Evolutionary conservation across 148 eudicot species (phyloP).

Genomic region (Persicaria maculosa): DNA sequence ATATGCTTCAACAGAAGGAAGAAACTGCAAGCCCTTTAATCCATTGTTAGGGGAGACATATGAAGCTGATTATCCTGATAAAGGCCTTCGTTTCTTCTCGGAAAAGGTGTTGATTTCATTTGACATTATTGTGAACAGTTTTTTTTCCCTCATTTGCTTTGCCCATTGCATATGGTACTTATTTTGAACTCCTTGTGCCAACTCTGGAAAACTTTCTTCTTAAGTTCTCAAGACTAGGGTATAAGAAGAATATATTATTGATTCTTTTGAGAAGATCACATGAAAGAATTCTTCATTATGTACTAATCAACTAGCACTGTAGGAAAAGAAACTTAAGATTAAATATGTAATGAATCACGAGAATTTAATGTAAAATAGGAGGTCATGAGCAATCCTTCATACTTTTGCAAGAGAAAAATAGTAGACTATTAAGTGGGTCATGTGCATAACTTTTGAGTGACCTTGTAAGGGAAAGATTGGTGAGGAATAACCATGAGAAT

Average conservation of each 20-base stretch:
- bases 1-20: slow-evolving; percentile 76
- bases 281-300: not conserved
- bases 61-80: slow-evolving; percentile 78
- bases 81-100: slow-evolving; percentile 80
- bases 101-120: slow-evolving; percentile 52
- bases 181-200: too few relatives aligned
- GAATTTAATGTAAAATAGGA: not conserved
- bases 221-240: not conserved
- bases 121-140: not conserved
- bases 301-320: not conserved
- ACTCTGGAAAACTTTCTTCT: not conserved
- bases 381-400: not conserved
- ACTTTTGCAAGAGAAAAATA: not conserved
- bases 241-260: not conserved
- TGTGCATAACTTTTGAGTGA: not conserved
- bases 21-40: slow-evolving; percentile 75
- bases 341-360: not conserved
- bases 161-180: too few relatives aligned
- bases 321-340: not conserved
- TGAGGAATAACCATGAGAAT: not conserved
- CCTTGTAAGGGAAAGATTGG: not conserved
- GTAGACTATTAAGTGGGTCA: not conserved
- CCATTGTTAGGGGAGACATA: slow-evolving; percentile 77
- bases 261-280: not conserved
- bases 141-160: too few relatives aligned